Evolutionary conservation across 768 basidiomycete genomes (phyloP).

Genomic region (Lactifluus subvellereus): DNA sequence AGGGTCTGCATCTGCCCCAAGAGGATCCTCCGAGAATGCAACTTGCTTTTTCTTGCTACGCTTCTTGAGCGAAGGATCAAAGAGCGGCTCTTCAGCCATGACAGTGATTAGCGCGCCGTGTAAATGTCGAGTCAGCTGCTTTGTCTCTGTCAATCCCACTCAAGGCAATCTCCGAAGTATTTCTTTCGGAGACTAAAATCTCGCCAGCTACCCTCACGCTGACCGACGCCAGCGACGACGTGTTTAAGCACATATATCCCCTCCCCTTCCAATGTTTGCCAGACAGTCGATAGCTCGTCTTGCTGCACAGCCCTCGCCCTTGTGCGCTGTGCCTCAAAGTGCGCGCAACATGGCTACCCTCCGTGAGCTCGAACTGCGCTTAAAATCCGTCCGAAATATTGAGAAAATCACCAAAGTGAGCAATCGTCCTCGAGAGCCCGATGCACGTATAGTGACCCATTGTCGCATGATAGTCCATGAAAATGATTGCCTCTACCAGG

Average conservation of each 20-base stretch:
- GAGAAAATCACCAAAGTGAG: slow-evolving; percentile 99
- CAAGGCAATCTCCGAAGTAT: slow-evolving; percentile 2
- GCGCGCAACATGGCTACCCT: slow-evolving; percentile 95
- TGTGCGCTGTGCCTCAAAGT: slow-evolving; percentile 38
- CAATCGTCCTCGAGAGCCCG: slow-evolving; percentile 20
- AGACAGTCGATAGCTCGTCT: slow-evolving; percentile 44
- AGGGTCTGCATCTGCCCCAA: slow-evolving; percentile 77
- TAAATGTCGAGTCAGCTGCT: no score
- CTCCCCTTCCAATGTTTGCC: slow-evolving; percentile 40
- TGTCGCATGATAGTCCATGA: slow-evolving; percentile 68
- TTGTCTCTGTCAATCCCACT: background rate
- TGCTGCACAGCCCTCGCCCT: slow-evolving; percentile 36
- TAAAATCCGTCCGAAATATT: slow-evolving; percentile 95
- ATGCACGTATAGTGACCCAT: background rate
- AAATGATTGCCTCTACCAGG: slow-evolving; percentile 99
- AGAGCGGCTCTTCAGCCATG: slow-evolving; percentile 69
- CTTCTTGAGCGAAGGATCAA: slow-evolving; percentile 74
- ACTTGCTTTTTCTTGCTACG: slow-evolving; percentile 87
- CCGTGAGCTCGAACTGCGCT: slow-evolving; percentile 92
- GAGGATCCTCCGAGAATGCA: slow-evolving; percentile 78
- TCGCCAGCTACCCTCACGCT: slow-evolving; percentile 25
- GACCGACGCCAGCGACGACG: slow-evolving; percentile 25
- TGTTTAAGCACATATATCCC: slow-evolving; percentile 17
- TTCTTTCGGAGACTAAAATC: slow-evolving; percentile 20
- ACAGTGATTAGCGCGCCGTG: slow-evolving; percentile 30